Evolutionary conservation across 2,329 filamentous ascomycete genomes (phyloP).

Genomic region (Aspergillus pseudonomiae): DNA sequence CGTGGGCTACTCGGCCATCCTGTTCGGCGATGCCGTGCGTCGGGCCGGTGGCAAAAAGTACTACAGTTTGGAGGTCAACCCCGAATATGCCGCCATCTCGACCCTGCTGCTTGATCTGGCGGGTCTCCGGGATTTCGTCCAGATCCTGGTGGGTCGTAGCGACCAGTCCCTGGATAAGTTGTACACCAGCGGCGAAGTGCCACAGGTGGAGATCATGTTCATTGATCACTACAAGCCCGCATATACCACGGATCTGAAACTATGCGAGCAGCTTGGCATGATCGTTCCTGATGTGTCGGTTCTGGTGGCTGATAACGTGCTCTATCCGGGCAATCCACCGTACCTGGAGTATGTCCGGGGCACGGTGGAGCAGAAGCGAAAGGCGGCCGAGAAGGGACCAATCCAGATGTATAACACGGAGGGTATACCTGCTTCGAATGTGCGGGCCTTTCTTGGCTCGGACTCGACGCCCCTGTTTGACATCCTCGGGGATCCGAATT

Average conservation of each 20-base stretch:
- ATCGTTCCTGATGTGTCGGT: constrained; percentile 58
- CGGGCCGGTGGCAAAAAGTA: constrained; percentile 67
- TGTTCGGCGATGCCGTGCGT: constrained; percentile 70
- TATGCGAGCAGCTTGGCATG: constrained; percentile 71
- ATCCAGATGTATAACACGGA: constrained; percentile 21
- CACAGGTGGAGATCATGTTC: constrained; percentile 72
- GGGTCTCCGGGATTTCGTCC: constrained; percentile 70
- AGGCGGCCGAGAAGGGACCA: constrained; percentile 36
- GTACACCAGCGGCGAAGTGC: constrained; percentile 55
- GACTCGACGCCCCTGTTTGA: constrained; percentile 32
- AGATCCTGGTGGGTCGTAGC: constrained; percentile 70
- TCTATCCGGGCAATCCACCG: constrained; percentile 48
- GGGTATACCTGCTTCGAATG: constrained; percentile 24
- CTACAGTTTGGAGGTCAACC: constrained; percentile 72
- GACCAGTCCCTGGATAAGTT: constrained; percentile 67
- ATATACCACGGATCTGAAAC: constrained; percentile 73
- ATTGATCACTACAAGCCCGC: constrained; percentile 80
- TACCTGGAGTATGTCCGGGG: constrained; percentile 68
- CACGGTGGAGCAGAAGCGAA: constrained; percentile 64
- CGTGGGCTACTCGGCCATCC: constrained; percentile 77
- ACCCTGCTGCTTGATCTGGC: constrained; percentile 71
- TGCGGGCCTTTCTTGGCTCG: constrained; percentile 29
- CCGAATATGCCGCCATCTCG: constrained; percentile 73
- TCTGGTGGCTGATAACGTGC: constrained; percentile 50
- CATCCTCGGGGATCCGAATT: constrained; percentile 60